phyloP scores from a whole-genome alignment of 78 protist species.

The Dictyostelium intermedium region DNA sequence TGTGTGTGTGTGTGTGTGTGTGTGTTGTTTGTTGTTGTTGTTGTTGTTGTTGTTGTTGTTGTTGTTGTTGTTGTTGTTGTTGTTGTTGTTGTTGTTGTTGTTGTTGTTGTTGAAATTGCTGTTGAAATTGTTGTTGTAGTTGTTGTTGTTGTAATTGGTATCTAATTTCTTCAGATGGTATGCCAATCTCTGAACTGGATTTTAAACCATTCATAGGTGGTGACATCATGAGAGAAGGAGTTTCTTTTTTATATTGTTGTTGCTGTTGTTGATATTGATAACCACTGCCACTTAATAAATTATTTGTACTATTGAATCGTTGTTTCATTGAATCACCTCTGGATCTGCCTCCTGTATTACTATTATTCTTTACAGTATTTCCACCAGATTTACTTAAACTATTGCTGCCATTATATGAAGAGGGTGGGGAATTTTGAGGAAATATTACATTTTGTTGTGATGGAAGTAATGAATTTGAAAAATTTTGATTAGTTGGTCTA shows the following conservation, averaged over 20 bases:
- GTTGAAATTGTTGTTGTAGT: neutral
- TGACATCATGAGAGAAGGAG: neutral
- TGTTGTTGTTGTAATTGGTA: slow-evolving; percentile 34
- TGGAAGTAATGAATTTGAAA: slow-evolving; percentile 43
- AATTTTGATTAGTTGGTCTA: slow-evolving; percentile 41
- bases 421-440: slow-evolving; percentile 18
- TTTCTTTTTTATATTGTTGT: slow-evolving; percentile 16
- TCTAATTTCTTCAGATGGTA: neutral
- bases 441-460: neutral
- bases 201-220: neutral
- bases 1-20: no score
- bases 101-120: neutral
- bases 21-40: neutral
- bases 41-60: neutral
- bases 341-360: neutral
- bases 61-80: neutral
- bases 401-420: neutral
- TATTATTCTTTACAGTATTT: neutral
- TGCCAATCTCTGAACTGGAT: neutral
- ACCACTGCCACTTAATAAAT: neutral
- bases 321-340: slow-evolving; percentile 14
- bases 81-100: neutral
- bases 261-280: neutral
- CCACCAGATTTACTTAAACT: slow-evolving; percentile 19
- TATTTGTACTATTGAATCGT: slow-evolving; percentile 6